Conservation (phyloP, 805 yeast species). For the Teunomyces stri region DNA sequence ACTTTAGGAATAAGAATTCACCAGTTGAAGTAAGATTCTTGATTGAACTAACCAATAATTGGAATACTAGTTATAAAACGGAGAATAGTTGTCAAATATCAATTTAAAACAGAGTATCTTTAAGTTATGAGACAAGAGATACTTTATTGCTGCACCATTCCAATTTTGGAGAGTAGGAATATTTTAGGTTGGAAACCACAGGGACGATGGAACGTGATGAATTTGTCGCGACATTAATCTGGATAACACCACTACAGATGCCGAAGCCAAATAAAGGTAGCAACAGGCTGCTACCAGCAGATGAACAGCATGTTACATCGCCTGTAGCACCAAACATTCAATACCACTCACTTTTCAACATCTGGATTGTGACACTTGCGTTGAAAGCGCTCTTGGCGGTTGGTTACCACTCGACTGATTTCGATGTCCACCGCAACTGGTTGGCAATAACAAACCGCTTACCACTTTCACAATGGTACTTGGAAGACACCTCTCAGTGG, state of each 20-base stretch:
- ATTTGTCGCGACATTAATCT: not conserved
- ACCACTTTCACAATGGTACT: constrained; percentile 81
- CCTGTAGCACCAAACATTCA: not conserved
- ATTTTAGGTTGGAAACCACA: not conserved
- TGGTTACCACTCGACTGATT: constrained; percentile 91
- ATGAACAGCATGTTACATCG: not conserved
- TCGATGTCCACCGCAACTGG: constrained; percentile 98
- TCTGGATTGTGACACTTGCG: constrained; percentile 36
- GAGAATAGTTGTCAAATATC: no score
- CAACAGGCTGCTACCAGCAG: not conserved
- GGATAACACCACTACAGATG: not conserved
- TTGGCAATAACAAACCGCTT: constrained; percentile 79
- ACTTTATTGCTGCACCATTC: no score
- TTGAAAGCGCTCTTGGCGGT: constrained; percentile 38
- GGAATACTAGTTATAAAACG: no score
- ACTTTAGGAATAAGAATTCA: not conserved
- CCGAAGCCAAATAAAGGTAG: not conserved
- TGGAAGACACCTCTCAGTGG: constrained; percentile 80
- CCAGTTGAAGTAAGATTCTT: not conserved
- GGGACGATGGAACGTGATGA: not conserved
- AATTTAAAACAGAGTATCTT: no score
- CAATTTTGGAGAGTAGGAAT: not conserved
- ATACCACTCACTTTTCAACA: constrained; percentile 27
- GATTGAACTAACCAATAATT: not conserved
- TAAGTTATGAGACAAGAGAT: no score